Evolutionary conservation across 495 filamentous ascomycete species (phyloP), one percentile per base, ranked within the genome.

Genomic region (Penicillium flavigenum): DNA sequence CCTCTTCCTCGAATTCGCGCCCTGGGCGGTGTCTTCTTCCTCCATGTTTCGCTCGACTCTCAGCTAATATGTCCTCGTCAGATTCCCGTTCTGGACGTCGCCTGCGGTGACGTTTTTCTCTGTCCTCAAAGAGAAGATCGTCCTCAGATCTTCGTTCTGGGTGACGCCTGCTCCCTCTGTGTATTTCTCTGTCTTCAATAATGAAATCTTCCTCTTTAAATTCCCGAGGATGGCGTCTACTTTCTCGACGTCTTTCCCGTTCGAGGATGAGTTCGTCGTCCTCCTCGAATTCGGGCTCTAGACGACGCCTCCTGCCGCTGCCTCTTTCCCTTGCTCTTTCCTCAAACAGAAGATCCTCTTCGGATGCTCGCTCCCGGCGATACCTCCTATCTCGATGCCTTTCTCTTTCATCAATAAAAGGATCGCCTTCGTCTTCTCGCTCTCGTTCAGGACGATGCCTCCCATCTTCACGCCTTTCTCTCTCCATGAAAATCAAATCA

Each of bases 61-160:
- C 47, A n/a, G 39, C 12, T 2, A 44, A 32, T 1, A 51, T 6
- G 4, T 56, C 53, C 16, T 57, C 54, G 17, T 57, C 47, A 2
- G 42, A 9, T 0, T 53, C 20, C 12, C 24, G 38, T 8, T 49
- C 29, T 27, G 36, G 58, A 16, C 19, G 48, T 26, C 63, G 54
- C 36, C 46, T 43, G 22, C 55, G 57, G 2, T 57, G 61, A 7
- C 59, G 60, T 56, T 63, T 67, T 43, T 72, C 59, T 22, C 67
- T 63, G 36, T 72, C 69, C 5, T 60, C 50, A 43, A 75, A 59
- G 5, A 56, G 17, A 14, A 70, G 63, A 16, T 76, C 74, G 4
- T 74, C 62, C 26, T 76, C 74, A n/a, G 62, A 51, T 49, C 66
- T 67, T 52, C 65, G 57, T 43, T 64, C 63, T 17, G 58, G 31